These are phyloP conservation scores for Cotoneaster glaucophyllus DNA, from an alignment of 306 rosid genomes.

Conservation along the genomic window DNA sequence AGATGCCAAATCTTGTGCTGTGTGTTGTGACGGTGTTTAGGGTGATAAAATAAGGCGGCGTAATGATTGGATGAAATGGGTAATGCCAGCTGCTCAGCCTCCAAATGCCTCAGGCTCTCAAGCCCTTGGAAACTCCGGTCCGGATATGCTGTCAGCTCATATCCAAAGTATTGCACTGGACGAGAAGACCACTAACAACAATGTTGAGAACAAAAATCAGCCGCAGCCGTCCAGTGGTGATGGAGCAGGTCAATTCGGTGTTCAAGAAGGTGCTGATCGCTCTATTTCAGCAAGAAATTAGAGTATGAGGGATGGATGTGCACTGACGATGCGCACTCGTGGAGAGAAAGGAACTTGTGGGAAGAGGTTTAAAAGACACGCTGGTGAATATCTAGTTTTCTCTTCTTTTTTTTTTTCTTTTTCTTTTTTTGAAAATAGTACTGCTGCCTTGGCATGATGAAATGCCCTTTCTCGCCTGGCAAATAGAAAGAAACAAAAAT, in stretches of 20 bases:
- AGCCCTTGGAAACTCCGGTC: slow-evolving; percentile 27
- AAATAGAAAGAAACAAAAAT: slow-evolving; percentile 24
- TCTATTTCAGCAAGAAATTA: slow-evolving; percentile 47
- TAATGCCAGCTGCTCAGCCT: slow-evolving; percentile 46
- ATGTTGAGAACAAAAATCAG: slow-evolving; percentile 19
- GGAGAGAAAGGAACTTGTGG: slow-evolving; percentile 14
- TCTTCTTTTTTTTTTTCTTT: slow-evolving; percentile 4
- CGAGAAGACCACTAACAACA: slow-evolving; percentile 21
- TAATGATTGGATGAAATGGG: slow-evolving; percentile 64
- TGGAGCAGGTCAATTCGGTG: slow-evolving; percentile 27
- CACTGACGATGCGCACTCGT: slow-evolving; percentile 17
- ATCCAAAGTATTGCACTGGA: slow-evolving; percentile 44
- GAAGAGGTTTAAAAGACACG: slow-evolving; percentile 17
- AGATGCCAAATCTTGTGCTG: background rate
- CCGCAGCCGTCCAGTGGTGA: slow-evolving; percentile 29
- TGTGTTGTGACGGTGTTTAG: slow-evolving; percentile 24
- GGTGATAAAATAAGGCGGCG: slow-evolving; percentile 77
- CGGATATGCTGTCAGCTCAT: slow-evolving; percentile 38
- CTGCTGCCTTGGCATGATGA: slow-evolving; percentile 26
- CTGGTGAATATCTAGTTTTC: slow-evolving; percentile 26
- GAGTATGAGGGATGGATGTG: slow-evolving; percentile 26
- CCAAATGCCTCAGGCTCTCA: slow-evolving; percentile 27
- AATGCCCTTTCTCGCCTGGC: slow-evolving; percentile 35
- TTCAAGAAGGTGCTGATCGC: slow-evolving; percentile 32
- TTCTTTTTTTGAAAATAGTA: slow-evolving; percentile 9